Evolutionary conservation across 2,329 filamentous ascomycete genomes (phyloP).

Genomic region (Ophiostoma tasmaniense): DNA sequence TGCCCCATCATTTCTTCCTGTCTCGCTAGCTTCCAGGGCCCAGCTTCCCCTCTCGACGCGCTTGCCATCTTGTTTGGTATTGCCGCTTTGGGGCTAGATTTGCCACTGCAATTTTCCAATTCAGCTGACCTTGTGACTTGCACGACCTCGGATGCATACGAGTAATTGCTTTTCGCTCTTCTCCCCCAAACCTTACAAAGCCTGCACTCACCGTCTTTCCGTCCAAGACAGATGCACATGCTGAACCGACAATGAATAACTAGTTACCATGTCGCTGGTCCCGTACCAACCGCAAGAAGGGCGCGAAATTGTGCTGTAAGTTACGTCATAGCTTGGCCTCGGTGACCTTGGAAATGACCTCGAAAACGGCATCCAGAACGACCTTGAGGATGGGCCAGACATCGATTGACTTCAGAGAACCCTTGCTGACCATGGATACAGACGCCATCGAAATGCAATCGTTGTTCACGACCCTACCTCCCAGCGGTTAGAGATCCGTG

Average conservation of each 20-base stretch:
- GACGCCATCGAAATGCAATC: conserved; percentile 84
- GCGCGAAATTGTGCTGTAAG: conserved; percentile 73
- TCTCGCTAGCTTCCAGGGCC: neutral
- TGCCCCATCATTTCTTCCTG: neutral
- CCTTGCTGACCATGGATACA: conserved; percentile 31
- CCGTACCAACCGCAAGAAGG: conserved; percentile 66
- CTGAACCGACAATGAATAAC: neutral
- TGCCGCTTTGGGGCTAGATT: neutral
- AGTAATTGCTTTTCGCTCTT: neutral
- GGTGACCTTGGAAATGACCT: neutral
- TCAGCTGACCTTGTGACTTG: neutral
- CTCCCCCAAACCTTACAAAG: neutral
- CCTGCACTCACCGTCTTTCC: neutral
- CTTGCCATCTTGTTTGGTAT: neutral
- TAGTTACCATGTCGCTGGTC: conserved; percentile 53
- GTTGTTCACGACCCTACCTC: conserved; percentile 85
- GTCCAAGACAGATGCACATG: neutral
- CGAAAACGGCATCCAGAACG: neutral
- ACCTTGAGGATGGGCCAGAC: neutral
- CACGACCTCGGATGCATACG: neutral
- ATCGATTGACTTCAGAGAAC: neutral
- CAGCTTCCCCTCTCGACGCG: neutral
- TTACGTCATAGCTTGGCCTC: conserved; percentile 19
- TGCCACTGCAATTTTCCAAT: neutral
- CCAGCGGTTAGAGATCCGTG: conserved; percentile 74